Evolutionary conservation across 225 moss, liverwort and hornwort species (phyloP).

Genomic region (Asterella californica): DNA sequence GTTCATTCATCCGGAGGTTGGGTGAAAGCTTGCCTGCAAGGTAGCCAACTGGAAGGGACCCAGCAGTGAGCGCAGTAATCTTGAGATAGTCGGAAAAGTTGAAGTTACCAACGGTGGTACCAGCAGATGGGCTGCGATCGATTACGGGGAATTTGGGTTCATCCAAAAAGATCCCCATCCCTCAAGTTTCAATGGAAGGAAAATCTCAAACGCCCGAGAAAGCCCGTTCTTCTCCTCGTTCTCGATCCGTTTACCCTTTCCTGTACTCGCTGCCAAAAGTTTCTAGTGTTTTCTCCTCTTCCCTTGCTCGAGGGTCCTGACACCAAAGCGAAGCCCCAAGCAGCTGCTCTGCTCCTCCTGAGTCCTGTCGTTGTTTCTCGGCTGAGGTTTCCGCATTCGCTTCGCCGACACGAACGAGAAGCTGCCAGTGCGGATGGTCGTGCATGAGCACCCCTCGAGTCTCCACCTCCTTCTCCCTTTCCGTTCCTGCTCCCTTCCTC

Average conservation of each 20-base stretch:
- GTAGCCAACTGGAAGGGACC: constrained; percentile 81
- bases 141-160: constrained; percentile 91
- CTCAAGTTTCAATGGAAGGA: background rate
- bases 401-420: background rate
- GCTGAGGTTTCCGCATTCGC: constrained; percentile 7
- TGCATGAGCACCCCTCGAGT: too few species aligned
- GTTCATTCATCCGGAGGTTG: background rate
- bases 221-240: constrained; percentile 47
- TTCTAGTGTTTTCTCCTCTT: background rate
- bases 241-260: background rate
- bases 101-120: constrained; percentile 81
- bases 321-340: background rate
- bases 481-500: background rate
- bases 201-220: background rate
- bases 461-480: too few species aligned
- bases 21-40: constrained; percentile 52
- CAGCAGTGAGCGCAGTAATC: constrained; percentile 77
- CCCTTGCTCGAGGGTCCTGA: background rate
- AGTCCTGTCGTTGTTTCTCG: background rate
- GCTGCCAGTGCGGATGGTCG: background rate
- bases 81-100: constrained; percentile 75
- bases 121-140: constrained; percentile 75
- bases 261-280: background rate
- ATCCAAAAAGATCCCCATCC: constrained; percentile 77
- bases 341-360: background rate